Evolutionary conservation across 176 grass and related monocot species (phyloP), one percentile per base, ranked within the genome.

Genomic region (Saccharum officinarum): DNA sequence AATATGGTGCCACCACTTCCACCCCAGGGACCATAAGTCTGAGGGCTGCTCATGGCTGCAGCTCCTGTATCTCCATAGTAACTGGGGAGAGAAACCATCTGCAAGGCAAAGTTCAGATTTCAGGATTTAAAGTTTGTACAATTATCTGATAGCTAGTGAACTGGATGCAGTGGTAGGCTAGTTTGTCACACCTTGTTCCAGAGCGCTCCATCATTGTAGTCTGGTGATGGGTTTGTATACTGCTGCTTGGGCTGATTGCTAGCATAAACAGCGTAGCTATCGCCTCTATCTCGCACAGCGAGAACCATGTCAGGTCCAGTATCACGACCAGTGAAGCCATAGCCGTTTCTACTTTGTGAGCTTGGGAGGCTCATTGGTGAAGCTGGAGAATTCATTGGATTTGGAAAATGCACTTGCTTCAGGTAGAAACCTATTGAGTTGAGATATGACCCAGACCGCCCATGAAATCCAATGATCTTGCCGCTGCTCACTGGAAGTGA

Each of bases 1-100:
- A 99, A 99, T 71, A 99, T 99, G 23, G 75, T 96, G 36, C 97
- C 97, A n/a, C 91, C 92, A 60, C 84, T 99, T 49, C 97, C 94
- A n/a, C 94, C 97, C 92, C 97, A 99, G 13, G 93, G 97, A 50
- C 97, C 97, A 60, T 92, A 95, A 18, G 86, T 92, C 28, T 89
- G 81, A 23, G 86, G 82, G 79, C 78, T 82, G 22, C 47, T 75
- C 30, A 87, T 3, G 46, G 81, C 50, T 38, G 82, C 76, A 37
- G 55, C 86, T 68, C 85, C 89, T 67, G 14, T 79, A 20, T 85
- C 84, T 79, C 76, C 77, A n/a, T 93, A 76, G 42, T 89, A 84
- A 80, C 80, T 79, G 57, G 88, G 93, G 75, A 86, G 83, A 42
- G 93, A 86, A 61, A 85, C 65, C 88, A 89, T 90, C 92, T 97